Conservation (phyloP, 768 basidiomycete genomes). For the Leccinum fibrillosum region DNA sequence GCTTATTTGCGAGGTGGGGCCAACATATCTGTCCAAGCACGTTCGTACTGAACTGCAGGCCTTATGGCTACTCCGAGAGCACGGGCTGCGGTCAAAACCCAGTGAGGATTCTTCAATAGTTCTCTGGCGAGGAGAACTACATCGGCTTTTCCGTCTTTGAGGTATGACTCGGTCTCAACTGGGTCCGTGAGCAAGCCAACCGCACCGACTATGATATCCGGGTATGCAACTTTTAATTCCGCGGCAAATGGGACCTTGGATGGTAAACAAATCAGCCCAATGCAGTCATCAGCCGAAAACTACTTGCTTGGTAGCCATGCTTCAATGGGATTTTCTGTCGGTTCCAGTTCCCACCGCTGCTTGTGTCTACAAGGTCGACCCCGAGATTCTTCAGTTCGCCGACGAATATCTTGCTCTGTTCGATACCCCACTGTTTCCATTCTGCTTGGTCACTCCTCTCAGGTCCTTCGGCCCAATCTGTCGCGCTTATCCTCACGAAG, state of each 20-base stretch:
- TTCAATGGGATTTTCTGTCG: conserved; percentile 51
- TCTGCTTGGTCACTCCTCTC: conserved; percentile 52
- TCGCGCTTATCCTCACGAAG: conserved; percentile 66
- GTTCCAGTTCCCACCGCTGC: conserved; percentile 62
- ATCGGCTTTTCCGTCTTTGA: conserved; percentile 67
- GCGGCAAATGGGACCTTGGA: conserved; percentile 65
- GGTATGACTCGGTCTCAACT: conserved; percentile 53
- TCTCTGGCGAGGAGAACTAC: conserved; percentile 67
- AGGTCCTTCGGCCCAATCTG: conserved; percentile 60
- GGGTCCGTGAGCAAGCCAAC: conserved; percentile 75
- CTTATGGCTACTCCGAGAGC: conserved; percentile 63
- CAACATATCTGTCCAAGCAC: conserved; percentile 48
- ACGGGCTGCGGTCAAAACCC: conserved; percentile 58
- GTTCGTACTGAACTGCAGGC: conserved; percentile 69
- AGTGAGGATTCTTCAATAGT: conserved; percentile 63
- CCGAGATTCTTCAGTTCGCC: conserved; percentile 57
- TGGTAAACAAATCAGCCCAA: background rate
- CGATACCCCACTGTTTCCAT: conserved; percentile 73
- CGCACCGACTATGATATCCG: conserved; percentile 51
- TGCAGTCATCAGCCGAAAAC: background rate
- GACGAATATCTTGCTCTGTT: conserved; percentile 64
- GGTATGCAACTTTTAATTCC: conserved; percentile 57
- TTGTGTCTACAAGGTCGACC: conserved; percentile 75
- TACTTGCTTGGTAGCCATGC: conserved; percentile 60
- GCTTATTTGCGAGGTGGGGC: conserved; percentile 4